A percentile compares a stretch with the other conserved stretches of the same genome.
phyloP scores from a whole-genome alignment of 441 rosid genomes.

The Syzygium malaccense region DNA sequence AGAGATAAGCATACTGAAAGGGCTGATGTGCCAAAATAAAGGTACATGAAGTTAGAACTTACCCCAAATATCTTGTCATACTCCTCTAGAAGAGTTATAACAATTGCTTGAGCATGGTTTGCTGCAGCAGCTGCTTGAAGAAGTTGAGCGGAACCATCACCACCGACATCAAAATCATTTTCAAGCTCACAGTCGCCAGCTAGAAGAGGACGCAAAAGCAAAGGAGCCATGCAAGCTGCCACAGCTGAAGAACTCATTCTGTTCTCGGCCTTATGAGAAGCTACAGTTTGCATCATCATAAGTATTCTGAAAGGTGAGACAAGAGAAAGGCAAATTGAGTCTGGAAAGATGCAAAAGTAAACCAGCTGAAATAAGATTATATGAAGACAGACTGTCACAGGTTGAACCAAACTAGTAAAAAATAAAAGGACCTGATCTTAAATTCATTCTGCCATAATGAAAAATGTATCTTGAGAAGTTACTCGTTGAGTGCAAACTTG shows the following conservation, averaged over 20 bases:
- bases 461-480: neutral
- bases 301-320: constrained; percentile 59
- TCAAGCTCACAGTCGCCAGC: constrained; percentile 96
- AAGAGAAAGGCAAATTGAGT: neutral
- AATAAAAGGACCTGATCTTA: neutral
- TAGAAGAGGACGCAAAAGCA: constrained; percentile 97
- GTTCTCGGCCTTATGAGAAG: constrained; percentile 68
- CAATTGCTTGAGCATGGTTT: constrained; percentile 98
- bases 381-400: neutral
- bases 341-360: constrained; percentile 5
- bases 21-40: neutral
- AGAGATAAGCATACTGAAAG: neutral
- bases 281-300: constrained; percentile 84
- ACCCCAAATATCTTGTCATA: constrained; percentile 86
- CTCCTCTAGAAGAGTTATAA: constrained; percentile 85
- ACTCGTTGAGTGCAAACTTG: neutral
- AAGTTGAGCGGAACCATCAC: constrained; percentile 91
- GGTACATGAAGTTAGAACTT: constrained; percentile 13
- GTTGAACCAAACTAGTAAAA: neutral
- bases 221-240: constrained; percentile 99
- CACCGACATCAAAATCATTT: constrained; percentile 79
- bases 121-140: constrained; percentile 99
- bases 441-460: neutral
- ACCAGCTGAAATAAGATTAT: constrained; percentile 1
- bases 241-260: constrained; percentile 98